Evolutionary conservation across 495 filamentous ascomycete genomes (phyloP).

Genomic region (Neurospora hispaniola): DNA sequence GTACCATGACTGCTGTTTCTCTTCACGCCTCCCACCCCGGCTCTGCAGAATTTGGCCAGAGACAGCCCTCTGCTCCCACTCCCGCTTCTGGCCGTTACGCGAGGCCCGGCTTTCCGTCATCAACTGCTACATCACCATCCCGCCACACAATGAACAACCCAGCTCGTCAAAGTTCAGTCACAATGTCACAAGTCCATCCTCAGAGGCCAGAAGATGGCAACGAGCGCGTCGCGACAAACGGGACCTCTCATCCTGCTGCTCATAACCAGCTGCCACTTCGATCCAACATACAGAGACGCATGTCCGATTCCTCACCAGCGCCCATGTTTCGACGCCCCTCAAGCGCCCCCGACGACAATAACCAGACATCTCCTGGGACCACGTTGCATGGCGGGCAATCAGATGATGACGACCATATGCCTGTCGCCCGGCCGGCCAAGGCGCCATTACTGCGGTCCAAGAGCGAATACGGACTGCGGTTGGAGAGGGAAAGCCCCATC

Average conservation of each 20-base stretch:
- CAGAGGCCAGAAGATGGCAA: conserved; percentile 15
- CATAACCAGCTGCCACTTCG: conserved; percentile 1
- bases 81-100: conserved; percentile 1
- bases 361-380: not conserved
- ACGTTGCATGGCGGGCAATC: conserved; percentile 1
- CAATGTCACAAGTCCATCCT: conserved; percentile 15
- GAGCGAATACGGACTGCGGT: conserved; percentile 55
- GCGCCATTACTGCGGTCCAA: conserved; percentile 55
- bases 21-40: conserved; percentile 7
- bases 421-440: conserved; percentile 31
- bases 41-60: conserved; percentile 8
- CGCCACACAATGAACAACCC: conserved; percentile 1
- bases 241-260: not conserved
- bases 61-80: conserved; percentile 7
- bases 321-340: conserved; percentile 18
- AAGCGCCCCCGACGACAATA: conserved; percentile 23
- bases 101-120: conserved; percentile 5
- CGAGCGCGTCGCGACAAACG: not conserved
- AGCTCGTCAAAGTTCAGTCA: conserved; percentile 9
- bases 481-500: conserved; percentile 23
- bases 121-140: conserved; percentile 10
- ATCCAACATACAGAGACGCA: conserved; percentile 2
- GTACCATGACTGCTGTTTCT: conserved; percentile 24
- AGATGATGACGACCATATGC: conserved; percentile 15
- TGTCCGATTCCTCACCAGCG: conserved; percentile 2